Conservation (phyloP, 129 eudicot species). For the Tagetes erecta region DNA sequence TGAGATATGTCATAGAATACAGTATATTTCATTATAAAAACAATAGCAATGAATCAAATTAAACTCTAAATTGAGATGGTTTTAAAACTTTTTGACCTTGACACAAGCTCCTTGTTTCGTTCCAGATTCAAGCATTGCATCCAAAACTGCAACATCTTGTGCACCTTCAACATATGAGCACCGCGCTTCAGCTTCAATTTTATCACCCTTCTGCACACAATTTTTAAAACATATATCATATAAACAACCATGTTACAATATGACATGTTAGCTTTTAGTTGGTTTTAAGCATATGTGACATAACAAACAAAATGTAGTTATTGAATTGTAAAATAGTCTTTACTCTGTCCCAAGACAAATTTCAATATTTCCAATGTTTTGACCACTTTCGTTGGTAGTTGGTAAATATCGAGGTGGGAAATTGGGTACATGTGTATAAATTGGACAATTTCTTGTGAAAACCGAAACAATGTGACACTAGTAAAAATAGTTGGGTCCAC, state of each 20-base stretch:
- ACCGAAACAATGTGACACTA: no score
- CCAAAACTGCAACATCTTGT: conserved; percentile 82
- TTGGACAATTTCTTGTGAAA: no score
- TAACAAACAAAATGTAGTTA: neutral
- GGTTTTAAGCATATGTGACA: neutral
- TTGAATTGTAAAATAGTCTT: no score
- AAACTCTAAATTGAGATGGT: neutral
- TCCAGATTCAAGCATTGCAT: conserved; percentile 95
- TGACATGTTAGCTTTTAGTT: neutral
- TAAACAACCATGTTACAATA: neutral
- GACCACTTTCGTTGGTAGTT: no score
- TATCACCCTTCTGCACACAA: conserved; percentile 48
- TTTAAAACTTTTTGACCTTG: conserved; percentile 57
- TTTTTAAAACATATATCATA: neutral
- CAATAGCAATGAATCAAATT: conserved; percentile 1
- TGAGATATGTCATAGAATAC: neutral
- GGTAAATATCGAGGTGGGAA: no score
- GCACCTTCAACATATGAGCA: conserved; percentile 82
- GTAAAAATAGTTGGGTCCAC: neutral
- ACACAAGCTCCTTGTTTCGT: conserved; percentile 60
- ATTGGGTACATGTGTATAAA: no score
- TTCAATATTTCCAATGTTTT: no score
- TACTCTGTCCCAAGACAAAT: no score
- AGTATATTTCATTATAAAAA: neutral
- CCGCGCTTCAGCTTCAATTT: conserved; percentile 63